Conservation (phyloP, 129 eudicot genomes). For the Lactuca saligna region DNA sequence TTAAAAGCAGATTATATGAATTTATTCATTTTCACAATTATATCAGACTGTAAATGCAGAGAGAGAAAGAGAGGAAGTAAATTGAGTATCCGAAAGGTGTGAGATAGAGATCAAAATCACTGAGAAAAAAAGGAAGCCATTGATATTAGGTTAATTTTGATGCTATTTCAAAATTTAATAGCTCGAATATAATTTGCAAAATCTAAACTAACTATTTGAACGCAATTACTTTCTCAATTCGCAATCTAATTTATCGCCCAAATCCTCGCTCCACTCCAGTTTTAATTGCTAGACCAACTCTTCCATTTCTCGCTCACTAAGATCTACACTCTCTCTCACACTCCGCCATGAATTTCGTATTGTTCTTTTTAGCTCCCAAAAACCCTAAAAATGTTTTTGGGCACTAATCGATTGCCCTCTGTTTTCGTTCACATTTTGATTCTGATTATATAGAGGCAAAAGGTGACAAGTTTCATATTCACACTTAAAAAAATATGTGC, state of each 20-base stretch:
- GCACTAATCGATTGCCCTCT: conserved; percentile 1
- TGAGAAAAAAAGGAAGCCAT: conserved; percentile 6
- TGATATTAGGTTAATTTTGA: conserved; percentile 13
- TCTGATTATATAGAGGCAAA: conserved; percentile 19
- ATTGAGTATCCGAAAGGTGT: conserved; percentile 19
- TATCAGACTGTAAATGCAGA: conserved; percentile 20
- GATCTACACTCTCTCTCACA: conserved; percentile 32
- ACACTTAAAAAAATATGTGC: not conserved
- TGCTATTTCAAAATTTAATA: conserved; percentile 6
- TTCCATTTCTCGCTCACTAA: conserved; percentile 34
- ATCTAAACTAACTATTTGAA: conserved; percentile 63
- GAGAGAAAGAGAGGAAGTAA: conserved; percentile 1
- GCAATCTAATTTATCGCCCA: conserved; percentile 51
- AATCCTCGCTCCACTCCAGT: conserved; percentile 74
- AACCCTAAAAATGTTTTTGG: conserved; percentile 5
- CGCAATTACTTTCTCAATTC: conserved; percentile 28
- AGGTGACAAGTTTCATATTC: conserved; percentile 23
- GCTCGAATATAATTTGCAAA: conserved; percentile 27
- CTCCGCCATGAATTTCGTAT: conserved; percentile 15
- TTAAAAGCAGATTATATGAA: conserved; percentile 25
- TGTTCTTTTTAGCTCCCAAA: conserved; percentile 14
- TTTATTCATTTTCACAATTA: conserved; percentile 15
- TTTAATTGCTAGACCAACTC: conserved; percentile 64
- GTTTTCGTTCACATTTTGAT: conserved; percentile 13
- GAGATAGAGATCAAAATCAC: conserved; percentile 30